Conservation (phyloP, 2,329 filamentous ascomycete species). For the Fusarium scirpi region DNA sequence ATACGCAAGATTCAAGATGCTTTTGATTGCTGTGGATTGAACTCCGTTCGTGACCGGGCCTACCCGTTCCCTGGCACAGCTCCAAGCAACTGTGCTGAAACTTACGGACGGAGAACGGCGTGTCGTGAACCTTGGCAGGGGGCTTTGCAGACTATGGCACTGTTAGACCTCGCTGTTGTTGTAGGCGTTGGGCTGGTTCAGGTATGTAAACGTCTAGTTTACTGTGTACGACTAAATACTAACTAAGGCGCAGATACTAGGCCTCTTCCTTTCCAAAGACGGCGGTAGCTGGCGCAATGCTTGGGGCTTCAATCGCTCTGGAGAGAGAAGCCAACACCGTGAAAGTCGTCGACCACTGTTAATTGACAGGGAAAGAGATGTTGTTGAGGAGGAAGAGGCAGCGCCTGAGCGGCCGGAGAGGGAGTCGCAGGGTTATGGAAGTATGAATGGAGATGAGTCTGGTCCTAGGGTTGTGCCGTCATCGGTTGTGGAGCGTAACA, state of each 20-base stretch:
- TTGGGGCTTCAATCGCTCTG: constrained; percentile 31
- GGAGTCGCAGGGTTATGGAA: constrained; percentile 36
- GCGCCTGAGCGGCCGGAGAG: constrained; percentile 17
- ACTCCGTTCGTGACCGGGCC: constrained; percentile 66
- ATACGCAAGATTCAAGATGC: constrained; percentile 73
- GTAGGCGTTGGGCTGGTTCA: constrained; percentile 67
- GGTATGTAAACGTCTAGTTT: constrained; percentile 52
- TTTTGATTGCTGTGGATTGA: constrained; percentile 75
- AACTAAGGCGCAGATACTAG: constrained; percentile 45
- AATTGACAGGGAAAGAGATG: constrained; percentile 47
- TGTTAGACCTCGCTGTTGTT: constrained; percentile 67
- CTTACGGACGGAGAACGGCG: constrained; percentile 58
- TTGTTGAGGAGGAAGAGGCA: constrained; percentile 43
- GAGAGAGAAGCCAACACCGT: constrained; percentile 9
- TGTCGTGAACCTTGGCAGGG: constrained; percentile 69
- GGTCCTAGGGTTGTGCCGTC: constrained; percentile 48
- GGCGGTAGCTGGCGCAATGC: constrained; percentile 49
- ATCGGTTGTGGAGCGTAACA: constrained; percentile 42
- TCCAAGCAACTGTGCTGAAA: constrained; percentile 57
- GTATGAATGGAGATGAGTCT: constrained; percentile 26
- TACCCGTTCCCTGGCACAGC: constrained; percentile 67
- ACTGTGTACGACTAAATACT: not conserved
- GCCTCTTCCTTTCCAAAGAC: constrained; percentile 49
- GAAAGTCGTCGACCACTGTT: constrained; percentile 46
- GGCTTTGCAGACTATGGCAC: constrained; percentile 65